Base-by-base conservation (phyloP, 129 eudicot genomes). In the Daucus carota region DNA sequence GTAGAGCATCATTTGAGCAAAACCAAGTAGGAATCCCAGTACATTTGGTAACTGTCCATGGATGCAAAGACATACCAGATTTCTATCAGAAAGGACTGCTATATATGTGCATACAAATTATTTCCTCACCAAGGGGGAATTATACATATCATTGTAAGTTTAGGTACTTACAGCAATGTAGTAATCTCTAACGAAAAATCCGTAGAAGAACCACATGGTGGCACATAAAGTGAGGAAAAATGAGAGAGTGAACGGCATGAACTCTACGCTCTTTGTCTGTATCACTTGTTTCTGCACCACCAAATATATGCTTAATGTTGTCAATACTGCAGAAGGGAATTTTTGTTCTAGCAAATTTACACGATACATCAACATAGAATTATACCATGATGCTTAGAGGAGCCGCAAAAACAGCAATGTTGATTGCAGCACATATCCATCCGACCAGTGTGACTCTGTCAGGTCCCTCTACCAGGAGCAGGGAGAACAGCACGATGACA, bases 371-470 rank as follows among this genome's bases (percentile, higher is more conserved):
- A 2, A 36, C 40, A 36, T 36, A n/a, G n/a, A n/a, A 36, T 1
- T 22, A 22, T 80, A 91, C 96, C 93, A 91, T 91, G 82, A 91
- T 80, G 81, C 89, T 86, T 62, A 86, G 76, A 79, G 92, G 92
- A 69, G 97, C 92, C 24, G 93, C 93, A 74, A 88, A 91, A 46
- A 91, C 96, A 18, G 88, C 86, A 5, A 88, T 69, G 47, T 83
- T 88, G 74, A 88, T 76, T 15, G 72, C 82, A 9, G 89, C 91
- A 83, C 89, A 86, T 11, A 73, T 76, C 96, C 96, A 91, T 62
- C 96, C 96, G 11, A 91, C 88, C 15, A 88, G 45, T 75, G 77
- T 28, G 28, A 86, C 86, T 79, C 91, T 83, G 33, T 79, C 69
- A 0, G 83, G 24, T 38, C 93, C 91, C 71, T 88, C 76, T 13